Base-by-base conservation (phyloP, 805 yeast species). In the Metschnikowia chrysomelidarum region DNA sequence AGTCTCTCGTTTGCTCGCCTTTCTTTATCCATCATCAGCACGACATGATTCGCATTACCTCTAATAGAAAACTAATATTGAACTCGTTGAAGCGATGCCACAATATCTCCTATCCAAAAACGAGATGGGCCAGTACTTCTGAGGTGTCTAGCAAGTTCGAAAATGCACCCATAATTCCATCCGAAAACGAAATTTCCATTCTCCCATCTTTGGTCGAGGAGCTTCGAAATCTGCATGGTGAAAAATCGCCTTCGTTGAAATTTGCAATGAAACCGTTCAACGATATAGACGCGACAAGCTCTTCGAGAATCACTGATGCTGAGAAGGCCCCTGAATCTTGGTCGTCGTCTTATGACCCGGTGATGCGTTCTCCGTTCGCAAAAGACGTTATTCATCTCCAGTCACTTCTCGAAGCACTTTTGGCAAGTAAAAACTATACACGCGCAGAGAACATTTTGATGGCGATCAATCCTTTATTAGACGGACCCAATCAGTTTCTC, bases 341-440 rank as follows among this genome's bases (percentile, higher is more conserved):
- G 71, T 54, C 66, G n/a, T 64, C 71, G 1, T 56, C 52, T 27
- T 60, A 63, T 43, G 73, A 67, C 37, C 59, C 64, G 0, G 72
- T 65, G 9, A 47, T 63, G 18, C 48, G 73, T 31, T 59, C 68
- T 4, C 71, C 71, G 0, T 64, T 56, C 54, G 71, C 82, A 5
- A 75, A 73, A 51, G 82, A 78, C 44, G 73, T 76, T n/a, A 65
- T 70, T 34, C 82, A 82, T 49, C 66, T 82, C 13, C 87, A 89
- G 79, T 75, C 89, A 3, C 60, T 87, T 22, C 67, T 87, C 25
- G 95, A 87, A 49, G 91, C 93, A 0, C 81, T 89, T 46, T 53
- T 87, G 20, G 75, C 78, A 27, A 73, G 83, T 21, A 71, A 72
- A 34, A 82, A 84, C 52, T 75, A 71, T 47, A 74, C 71, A 15